phyloP scores from a whole-genome alignment of 768 basidiomycete genomes.

The Boletus fagicola region DNA sequence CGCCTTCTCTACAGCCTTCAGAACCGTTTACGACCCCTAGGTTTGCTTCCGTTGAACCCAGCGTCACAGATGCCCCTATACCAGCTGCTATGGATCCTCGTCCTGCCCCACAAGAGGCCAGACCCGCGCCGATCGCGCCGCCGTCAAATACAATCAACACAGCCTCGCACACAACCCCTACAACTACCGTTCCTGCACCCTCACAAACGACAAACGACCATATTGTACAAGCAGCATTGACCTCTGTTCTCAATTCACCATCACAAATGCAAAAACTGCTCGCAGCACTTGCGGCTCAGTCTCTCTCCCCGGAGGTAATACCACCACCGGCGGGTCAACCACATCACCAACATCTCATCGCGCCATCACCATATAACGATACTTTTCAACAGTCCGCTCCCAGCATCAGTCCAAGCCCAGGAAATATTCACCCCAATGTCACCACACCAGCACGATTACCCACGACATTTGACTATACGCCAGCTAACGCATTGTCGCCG shows the following conservation, averaged over 20 bases:
- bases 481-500: slow-evolving; percentile 23
- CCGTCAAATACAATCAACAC: slow-evolving; percentile 15
- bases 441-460: slow-evolving; percentile 14
- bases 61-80: slow-evolving; percentile 17
- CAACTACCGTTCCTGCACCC: slow-evolving; percentile 9
- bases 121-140: slow-evolving; percentile 12
- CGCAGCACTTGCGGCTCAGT: slow-evolving; percentile 37
- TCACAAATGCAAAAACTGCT: slow-evolving; percentile 59
- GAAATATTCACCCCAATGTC: slow-evolving; percentile 7
- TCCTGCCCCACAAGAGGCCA: slow-evolving; percentile 14
- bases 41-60: slow-evolving; percentile 29
- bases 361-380: slow-evolving; percentile 30
- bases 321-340: slow-evolving; percentile 18
- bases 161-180: slow-evolving; percentile 1
- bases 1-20: slow-evolving; percentile 41
- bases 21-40: slow-evolving; percentile 29
- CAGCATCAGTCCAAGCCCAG: background rate
- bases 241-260: slow-evolving; percentile 50
- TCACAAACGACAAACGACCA: slow-evolving; percentile 38
- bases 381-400: slow-evolving; percentile 9
- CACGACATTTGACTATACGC: slow-evolving; percentile 21
- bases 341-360: slow-evolving; percentile 26
- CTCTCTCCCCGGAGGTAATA: slow-evolving; percentile 25
- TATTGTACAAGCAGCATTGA: slow-evolving; percentile 49
- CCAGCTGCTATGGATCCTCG: slow-evolving; percentile 14